A percentile compares a stretch with the other conserved stretches of the same genome.
Conservation (phyloP, 2,329 filamentous ascomycete species). For the Xylariaceae sp. region DNA sequence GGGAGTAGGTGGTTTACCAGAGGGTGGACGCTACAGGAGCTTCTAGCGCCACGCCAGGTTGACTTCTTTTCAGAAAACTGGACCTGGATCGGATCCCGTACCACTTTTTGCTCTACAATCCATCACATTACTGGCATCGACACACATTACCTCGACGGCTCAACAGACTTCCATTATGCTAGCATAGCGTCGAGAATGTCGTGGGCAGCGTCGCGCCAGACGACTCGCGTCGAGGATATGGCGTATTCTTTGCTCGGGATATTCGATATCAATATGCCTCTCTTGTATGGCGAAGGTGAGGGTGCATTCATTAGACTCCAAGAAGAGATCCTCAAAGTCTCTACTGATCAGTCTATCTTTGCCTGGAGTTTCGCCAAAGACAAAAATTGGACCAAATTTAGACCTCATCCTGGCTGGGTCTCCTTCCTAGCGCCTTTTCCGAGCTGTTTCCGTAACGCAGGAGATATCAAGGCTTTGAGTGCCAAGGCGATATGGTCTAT, state of each 20-base stretch:
- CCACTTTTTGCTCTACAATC: background rate
- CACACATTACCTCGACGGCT: background rate
- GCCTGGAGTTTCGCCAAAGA: background rate
- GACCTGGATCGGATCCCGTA: background rate
- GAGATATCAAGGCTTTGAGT: background rate
- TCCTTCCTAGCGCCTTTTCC: background rate
- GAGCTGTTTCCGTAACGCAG: background rate
- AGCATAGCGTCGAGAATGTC: constrained; percentile 3
- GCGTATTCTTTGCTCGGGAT: constrained; percentile 10
- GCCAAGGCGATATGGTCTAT: background rate
- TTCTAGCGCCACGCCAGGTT: constrained; percentile 1
- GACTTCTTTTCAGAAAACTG: constrained; percentile 3
- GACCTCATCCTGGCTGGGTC: background rate
- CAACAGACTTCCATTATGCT: background rate
- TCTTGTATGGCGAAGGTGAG: constrained; percentile 10
- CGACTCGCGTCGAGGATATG: constrained; percentile 4
- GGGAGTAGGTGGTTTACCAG: constrained; percentile 5
- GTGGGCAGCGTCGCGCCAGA: constrained; percentile 3
- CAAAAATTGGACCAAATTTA: background rate
- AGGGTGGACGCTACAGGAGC: constrained; percentile 5
- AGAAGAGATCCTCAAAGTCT: constrained; percentile 3
- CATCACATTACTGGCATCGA: background rate
- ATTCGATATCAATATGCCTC: constrained; percentile 9
- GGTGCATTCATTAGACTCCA: constrained; percentile 10
- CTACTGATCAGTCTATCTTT: background rate